phyloP scores from a whole-genome alignment of 495 filamentous ascomycete genomes.

The Penicillium ochrochloron region DNA sequence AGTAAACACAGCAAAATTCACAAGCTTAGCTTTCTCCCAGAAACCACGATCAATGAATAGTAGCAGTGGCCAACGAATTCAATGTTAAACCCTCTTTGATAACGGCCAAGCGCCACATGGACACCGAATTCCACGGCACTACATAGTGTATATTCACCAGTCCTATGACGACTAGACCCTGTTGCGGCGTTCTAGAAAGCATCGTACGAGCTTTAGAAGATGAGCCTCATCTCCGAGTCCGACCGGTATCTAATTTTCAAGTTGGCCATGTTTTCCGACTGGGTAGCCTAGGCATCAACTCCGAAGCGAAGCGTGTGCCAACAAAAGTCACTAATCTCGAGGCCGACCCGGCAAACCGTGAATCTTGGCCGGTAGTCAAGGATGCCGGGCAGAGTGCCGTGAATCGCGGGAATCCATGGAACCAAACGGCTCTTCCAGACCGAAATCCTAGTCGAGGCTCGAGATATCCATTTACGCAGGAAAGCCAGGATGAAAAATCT shows the following conservation, averaged over 20 bases:
- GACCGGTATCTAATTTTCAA: not conserved
- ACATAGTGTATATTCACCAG: not conserved
- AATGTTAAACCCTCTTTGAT: not conserved
- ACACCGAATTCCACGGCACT: not conserved
- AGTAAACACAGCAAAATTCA: too few relatives aligned
- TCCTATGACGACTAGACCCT: not conserved
- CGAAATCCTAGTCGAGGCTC: not conserved
- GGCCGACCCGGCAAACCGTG: not conserved
- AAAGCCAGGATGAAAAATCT: conserved; percentile 9
- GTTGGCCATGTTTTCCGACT: not conserved
- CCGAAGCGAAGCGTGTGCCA: not conserved
- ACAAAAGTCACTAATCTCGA: not conserved
- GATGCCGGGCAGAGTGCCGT: not conserved
- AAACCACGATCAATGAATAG: too few relatives aligned
- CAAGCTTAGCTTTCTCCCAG: too few relatives aligned
- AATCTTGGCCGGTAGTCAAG: not conserved
- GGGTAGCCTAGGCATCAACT: not conserved
- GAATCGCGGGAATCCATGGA: not conserved
- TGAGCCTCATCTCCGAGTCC: not conserved
- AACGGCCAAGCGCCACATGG: not conserved
- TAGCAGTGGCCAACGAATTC: too few relatives aligned
- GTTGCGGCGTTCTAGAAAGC: not conserved
- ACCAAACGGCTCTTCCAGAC: not conserved
- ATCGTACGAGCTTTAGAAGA: not conserved
- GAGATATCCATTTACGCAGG: not conserved